Conservation (phyloP, 768 basidiomycete genomes). For the Xerocomellus dryophilus region DNA sequence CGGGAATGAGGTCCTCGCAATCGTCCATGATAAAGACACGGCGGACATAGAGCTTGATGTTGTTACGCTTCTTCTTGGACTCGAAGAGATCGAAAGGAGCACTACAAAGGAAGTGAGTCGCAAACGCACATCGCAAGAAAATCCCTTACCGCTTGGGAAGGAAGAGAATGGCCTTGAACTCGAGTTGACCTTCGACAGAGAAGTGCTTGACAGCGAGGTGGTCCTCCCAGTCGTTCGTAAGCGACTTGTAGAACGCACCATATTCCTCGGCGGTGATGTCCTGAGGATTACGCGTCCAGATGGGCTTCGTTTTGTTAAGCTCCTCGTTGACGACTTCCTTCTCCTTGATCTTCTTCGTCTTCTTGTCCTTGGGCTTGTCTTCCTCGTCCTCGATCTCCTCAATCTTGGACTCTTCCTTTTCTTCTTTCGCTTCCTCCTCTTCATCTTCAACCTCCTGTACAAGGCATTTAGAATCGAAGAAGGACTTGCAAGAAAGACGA, state of each 20-base stretch:
- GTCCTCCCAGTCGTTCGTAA: constrained; percentile 99
- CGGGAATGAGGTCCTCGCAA: constrained; percentile 98
- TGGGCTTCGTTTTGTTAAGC: constrained; percentile 99
- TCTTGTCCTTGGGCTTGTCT: constrained; percentile 84
- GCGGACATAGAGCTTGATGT: constrained; percentile 99
- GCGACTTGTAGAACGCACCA: constrained; percentile 95
- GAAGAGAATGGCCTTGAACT: constrained; percentile 99
- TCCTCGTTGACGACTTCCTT: constrained; percentile 87
- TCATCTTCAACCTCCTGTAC: constrained; percentile 82
- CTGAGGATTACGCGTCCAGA: constrained; percentile 97
- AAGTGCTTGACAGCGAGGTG: constrained; percentile 99
- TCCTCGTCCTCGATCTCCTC: constrained; percentile 84
- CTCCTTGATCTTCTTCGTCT: constrained; percentile 94
- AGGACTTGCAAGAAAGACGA: constrained; percentile 19
- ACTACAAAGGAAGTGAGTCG: constrained; percentile 37
- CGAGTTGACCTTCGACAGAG: constrained; percentile 99
- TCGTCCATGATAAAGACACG: constrained; percentile 99
- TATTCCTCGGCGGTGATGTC: constrained; percentile 96
- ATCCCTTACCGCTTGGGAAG: constrained; percentile 84
- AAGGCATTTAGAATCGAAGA: constrained; percentile 1
- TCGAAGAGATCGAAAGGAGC: constrained; percentile 99
- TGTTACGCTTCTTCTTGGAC: constrained; percentile 99
- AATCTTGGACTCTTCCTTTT: constrained; percentile 73
- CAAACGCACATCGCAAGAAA: neutral
- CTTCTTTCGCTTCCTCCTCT: constrained; percentile 70